A percentile compares a stretch with the other conserved stretches of the same genome.
phyloP scores from a whole-genome alignment of 2,329 filamentous ascomycete species.

The Colletotrichum sp. region DNA sequence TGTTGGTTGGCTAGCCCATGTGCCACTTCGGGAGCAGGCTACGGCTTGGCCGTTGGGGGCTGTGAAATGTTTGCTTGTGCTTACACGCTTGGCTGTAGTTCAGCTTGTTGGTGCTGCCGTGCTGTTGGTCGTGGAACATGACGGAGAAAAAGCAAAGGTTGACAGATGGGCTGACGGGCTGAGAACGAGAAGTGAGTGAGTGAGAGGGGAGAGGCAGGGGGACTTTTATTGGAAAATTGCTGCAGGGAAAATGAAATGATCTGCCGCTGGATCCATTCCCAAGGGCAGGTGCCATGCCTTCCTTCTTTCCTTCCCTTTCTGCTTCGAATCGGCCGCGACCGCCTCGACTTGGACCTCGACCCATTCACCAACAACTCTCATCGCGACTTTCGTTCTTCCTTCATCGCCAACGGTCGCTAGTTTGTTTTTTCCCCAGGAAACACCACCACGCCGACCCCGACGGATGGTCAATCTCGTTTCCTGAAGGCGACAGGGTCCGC shows the following conservation, averaged over 20 bases:
- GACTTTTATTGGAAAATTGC: neutral
- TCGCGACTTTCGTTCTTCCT: neutral
- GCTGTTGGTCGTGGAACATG: neutral
- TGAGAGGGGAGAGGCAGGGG: neutral
- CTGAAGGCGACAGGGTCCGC: neutral
- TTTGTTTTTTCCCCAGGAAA: neutral
- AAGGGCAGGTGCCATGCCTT: neutral
- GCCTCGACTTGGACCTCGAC: neutral
- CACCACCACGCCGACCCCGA: neutral
- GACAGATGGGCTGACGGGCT: neutral
- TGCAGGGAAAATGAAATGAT: neutral
- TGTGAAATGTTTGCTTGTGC: neutral
- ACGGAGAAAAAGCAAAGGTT: neutral
- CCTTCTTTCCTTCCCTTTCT: neutral
- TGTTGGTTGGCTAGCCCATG: neutral
- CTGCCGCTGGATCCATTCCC: neutral
- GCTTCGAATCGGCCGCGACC: neutral
- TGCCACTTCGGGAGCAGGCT: neutral
- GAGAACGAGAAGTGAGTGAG: neutral
- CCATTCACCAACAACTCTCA: neutral
- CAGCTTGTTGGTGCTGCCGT: neutral
- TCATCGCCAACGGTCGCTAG: neutral
- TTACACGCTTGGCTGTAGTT: neutral
- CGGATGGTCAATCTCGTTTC: neutral
- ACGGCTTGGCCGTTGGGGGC: neutral